Conservation (phyloP, 23 red algal genomes). For the Rhodosorus marinus region DNA sequence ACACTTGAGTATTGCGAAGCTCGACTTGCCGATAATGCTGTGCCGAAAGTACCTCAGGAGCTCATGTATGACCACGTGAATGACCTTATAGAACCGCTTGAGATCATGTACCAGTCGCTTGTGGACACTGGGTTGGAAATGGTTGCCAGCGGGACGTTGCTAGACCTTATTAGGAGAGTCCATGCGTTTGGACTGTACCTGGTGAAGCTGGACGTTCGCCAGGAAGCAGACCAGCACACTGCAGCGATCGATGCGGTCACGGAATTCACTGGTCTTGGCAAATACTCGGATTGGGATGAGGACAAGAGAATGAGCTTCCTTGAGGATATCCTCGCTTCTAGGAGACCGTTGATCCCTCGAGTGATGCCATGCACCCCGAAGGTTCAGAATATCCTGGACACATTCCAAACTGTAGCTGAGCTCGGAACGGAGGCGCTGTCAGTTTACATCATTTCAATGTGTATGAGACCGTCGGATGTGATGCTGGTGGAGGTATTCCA, state of each 20-base stretch:
- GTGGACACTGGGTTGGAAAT: conserved; percentile 44
- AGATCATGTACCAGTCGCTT: conserved; percentile 73
- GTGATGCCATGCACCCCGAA: conserved; percentile 23
- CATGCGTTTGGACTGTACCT: conserved; percentile 80
- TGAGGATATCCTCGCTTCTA: conserved; percentile 27
- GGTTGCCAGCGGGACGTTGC: conserved; percentile 50
- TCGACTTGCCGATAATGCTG: conserved; percentile 15
- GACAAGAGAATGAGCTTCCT: conserved; percentile 57
- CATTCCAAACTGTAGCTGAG: conserved; percentile 54
- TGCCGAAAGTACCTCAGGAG: background rate
- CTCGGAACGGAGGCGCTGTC: conserved; percentile 62
- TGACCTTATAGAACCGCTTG: conserved; percentile 83
- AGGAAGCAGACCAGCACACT: conserved; percentile 88
- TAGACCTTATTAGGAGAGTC: conserved; percentile 63
- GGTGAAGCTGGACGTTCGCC: conserved; percentile 80
- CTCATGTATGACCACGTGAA: conserved; percentile 11
- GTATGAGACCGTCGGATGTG: conserved; percentile 84
- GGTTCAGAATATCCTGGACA: conserved; percentile 71
- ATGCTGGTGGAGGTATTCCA: conserved; percentile 87
- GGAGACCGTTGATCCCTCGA: conserved; percentile 84
- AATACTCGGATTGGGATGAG: conserved; percentile 68
- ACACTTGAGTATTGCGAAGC: conserved; percentile 75
- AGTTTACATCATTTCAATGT: conserved; percentile 98
- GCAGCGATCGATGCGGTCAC: conserved; percentile 82
- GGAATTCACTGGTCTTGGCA: conserved; percentile 47